Evolutionary conservation across 495 filamentous ascomycete genomes (phyloP), one percentile per base, ranked within the genome.

Genomic region (Filosporella fistucella): DNA sequence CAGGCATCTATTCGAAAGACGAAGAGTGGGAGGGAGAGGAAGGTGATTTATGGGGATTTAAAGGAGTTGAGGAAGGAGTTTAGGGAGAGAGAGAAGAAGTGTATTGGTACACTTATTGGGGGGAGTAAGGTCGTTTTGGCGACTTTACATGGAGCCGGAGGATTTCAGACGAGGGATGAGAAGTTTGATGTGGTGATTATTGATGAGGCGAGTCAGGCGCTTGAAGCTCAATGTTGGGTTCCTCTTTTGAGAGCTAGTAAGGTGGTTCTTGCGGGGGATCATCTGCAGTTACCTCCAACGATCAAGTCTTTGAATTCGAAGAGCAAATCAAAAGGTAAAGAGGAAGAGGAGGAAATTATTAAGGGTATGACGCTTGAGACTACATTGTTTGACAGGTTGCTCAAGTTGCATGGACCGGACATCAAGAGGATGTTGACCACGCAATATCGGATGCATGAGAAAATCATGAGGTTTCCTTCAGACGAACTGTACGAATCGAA

Each of bases 191-290:
- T 96, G 4, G 88, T 97, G 2, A 79, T 97, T 25, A 87, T 98
- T 32, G 93, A 98, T 58, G 93, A 98, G 68, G 93, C 89, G 0
- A 93, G 87, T 61, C 93, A 98, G 63, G 93, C 93, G 3, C 73
- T 98, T 12, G 93, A 98, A 63, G 89, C 94, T 1, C 93, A 97
- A 63, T 97, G 91, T 65, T 98, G 93, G 93, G 90, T 96, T n/a
- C 81, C 94, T 12, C 65, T 98, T 24, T 70, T 96, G 13, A 64
- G 72, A 8, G 88, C 89, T 1, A 81, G 77, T 42, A 96, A 96
- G 68, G 80, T 90, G 1, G 82, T 98, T 3, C 83, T 95, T 36
- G 93, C 93, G 2, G 93, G 93, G 45, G 93, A 98, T 55, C 93
- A 96, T 63, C 67, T 97, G 30, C 93, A 98, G 64, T 68, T 98